Percentiles rank a stretch among this genome's conserved stretches.
Evolutionary conservation across 257 asterid species (phyloP).

Genomic region (Hygrophila difformis): DNA sequence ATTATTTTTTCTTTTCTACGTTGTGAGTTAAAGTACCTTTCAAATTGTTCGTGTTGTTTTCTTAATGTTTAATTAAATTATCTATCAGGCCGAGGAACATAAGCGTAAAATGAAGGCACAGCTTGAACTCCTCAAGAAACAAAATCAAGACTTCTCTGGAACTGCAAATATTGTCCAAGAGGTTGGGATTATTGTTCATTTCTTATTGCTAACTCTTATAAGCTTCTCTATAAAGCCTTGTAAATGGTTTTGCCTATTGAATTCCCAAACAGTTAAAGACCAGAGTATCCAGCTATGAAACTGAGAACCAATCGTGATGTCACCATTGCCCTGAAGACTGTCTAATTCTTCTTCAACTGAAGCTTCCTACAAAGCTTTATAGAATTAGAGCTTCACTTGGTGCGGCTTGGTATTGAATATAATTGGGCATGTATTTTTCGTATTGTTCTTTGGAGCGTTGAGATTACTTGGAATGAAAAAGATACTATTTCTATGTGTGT

Average conservation of each 20-base stretch:
- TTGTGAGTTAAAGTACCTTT: too few relatives aligned
- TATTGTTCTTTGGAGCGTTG: conserved; percentile 8
- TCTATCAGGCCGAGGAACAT: conserved; percentile 15
- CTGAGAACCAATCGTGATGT: conserved; percentile 11
- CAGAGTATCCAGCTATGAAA: conserved; percentile 18
- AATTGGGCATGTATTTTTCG: not conserved
- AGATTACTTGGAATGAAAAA: conserved; percentile 1
- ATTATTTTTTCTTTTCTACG: too few relatives aligned
- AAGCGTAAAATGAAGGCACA: not conserved
- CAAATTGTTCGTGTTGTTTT: too few relatives aligned
- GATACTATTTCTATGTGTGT: not conserved
- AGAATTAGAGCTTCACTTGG: not conserved
- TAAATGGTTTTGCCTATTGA: conserved; percentile 4
- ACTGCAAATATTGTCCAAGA: conserved; percentile 32
- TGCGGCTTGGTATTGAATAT: conserved; percentile 1
- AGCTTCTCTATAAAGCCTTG: conserved; percentile 3
- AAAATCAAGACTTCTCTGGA: conserved; percentile 41
- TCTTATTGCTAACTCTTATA: not conserved
- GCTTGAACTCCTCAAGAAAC: conserved; percentile 50
- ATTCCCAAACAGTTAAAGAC: conserved; percentile 31
- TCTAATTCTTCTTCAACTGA: conserved; percentile 8
- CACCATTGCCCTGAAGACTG: conserved; percentile 7
- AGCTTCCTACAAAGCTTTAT: not conserved
- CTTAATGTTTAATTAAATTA: too few relatives aligned
- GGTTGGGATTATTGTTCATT: too few relatives aligned